Base-by-base conservation (phyloP, 306 rosid genomes). In the Pueraria montana region DNA sequence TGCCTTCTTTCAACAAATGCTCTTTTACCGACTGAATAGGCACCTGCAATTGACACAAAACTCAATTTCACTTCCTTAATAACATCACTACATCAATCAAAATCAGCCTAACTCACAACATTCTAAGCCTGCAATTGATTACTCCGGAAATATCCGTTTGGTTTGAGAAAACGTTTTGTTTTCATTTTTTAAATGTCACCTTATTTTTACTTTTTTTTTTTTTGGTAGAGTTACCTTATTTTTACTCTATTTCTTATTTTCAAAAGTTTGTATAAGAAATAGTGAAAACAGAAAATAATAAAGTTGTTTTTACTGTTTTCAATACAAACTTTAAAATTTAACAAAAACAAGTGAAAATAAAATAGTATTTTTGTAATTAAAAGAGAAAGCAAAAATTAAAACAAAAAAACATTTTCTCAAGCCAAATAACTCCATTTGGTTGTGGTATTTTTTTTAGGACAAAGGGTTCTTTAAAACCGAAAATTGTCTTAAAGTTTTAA, bases 11-110 rank as follows among this genome's bases (percentile, higher is more conserved):
- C 32, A 86, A 88, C 86, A 95, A 89, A 81, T 92, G 94, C 88
- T 84, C 98, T 74, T 93, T 95, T 40, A 95, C 99, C 1, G 90
- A 84, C 55, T 72, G 96, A 87, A 93, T 82, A 45, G 97, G 93
- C 49, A 92, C 98, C 99, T 95, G 91, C 76, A 85, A 72, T 49
- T 13, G 66, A 76, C n/a, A 17, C 56, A 61, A 36, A 49, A 72
- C 32, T 69, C 63, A 42, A 70, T 61, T 68, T 71, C 67, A 40
- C 53, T 49, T 23, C 9, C 56, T 48, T 3, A 55, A 74, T 72
- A 74, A 4, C 20, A 78, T 23, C 64, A 53, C 7, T 20, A 53
- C 10, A 52, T 52, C 59, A 52, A 52, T 52, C 59, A 17, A 52
- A 52, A n/a, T 18, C 56, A 17, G 7, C 58, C 3, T 17, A 50